Evolutionary conservation across 2,329 filamentous ascomycete species (phyloP).

Genomic region (Aspergillus niger): DNA sequence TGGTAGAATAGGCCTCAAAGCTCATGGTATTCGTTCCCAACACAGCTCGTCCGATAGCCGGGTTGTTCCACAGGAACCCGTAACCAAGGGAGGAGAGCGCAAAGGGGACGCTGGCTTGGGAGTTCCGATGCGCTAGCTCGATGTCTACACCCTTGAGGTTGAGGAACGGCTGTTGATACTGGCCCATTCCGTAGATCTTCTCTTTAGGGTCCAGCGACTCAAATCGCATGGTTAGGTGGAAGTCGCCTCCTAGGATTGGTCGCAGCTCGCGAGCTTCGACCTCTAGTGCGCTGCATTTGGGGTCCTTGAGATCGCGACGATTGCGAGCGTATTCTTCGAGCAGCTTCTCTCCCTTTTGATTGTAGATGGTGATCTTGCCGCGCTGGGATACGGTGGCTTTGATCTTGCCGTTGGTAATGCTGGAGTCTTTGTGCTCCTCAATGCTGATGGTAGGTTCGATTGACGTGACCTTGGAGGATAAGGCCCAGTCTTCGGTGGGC

Average conservation of each 20-base stretch:
- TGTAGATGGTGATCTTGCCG: conserved; percentile 55
- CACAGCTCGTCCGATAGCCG: conserved; percentile 61
- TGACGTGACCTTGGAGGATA: conserved; percentile 26
- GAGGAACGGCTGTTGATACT: conserved; percentile 67
- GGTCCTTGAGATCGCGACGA: conserved; percentile 55
- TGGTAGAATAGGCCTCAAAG: conserved; percentile 63
- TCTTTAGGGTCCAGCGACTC: conserved; percentile 59
- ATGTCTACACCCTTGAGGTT: conserved; percentile 64
- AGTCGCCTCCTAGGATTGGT: conserved; percentile 56
- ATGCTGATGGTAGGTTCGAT: conserved; percentile 20
- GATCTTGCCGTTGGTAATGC: conserved; percentile 53
- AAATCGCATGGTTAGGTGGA: conserved; percentile 60
- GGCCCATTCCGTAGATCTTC: conserved; percentile 69
- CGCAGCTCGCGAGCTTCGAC: conserved; percentile 62
- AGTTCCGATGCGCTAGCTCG: conserved; percentile 67
- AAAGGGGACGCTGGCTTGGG: conserved; percentile 67
- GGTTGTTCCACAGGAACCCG: conserved; percentile 68
- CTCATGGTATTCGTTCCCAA: conserved; percentile 63
- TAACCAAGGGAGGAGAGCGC: conserved; percentile 62
- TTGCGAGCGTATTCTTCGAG: conserved; percentile 58
- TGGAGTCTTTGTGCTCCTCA: conserved; percentile 32
- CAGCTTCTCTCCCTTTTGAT: conserved; percentile 46
- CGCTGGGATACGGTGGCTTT: conserved; percentile 49
- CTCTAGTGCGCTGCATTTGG: conserved; percentile 60
- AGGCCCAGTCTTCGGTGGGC: conserved; percentile 41